Conservation (phyloP, 1,139 yeast genomes). For the Ogataea hybrid region DNA sequence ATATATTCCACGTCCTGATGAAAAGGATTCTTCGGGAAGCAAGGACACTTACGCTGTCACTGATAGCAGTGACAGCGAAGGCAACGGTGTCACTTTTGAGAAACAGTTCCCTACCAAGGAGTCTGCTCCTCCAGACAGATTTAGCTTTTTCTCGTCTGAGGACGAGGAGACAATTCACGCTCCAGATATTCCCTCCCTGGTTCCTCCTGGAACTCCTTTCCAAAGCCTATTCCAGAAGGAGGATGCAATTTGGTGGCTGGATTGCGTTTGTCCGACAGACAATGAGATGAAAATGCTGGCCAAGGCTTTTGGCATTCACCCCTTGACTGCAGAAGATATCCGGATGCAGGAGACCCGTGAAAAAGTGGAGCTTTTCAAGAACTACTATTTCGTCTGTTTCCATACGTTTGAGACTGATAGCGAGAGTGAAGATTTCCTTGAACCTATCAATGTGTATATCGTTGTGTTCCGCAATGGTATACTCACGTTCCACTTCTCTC, state of each 20-base stretch:
- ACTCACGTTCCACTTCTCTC: constrained; percentile 81
- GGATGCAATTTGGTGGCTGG: constrained; percentile 77
- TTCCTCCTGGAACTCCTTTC: constrained; percentile 62
- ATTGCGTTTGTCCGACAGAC: constrained; percentile 43
- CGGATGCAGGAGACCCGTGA: constrained; percentile 84
- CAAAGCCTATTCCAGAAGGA: constrained; percentile 60
- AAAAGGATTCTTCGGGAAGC: constrained; percentile 11
- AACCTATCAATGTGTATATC: constrained; percentile 83
- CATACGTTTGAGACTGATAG: constrained; percentile 76
- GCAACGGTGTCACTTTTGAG: constrained; percentile 19
- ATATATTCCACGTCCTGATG: constrained; percentile 48
- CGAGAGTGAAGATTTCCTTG: constrained; percentile 78
- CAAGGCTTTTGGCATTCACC: constrained; percentile 75
- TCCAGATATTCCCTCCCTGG: constrained; percentile 76
- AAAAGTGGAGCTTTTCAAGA: constrained; percentile 73
- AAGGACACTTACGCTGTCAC: constrained; percentile 4
- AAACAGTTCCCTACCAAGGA: constrained; percentile 16
- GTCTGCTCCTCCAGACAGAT: constrained; percentile 59
- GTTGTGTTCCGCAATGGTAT: constrained; percentile 87
- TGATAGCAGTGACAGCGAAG: constrained; percentile 17
- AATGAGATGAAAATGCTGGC: constrained; percentile 36
- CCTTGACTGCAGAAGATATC: constrained; percentile 82
- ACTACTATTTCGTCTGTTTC: constrained; percentile 78
- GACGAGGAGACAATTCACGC: constrained; percentile 88
- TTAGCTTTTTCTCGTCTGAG: constrained; percentile 78